Base-by-base conservation (phyloP, 2,329 filamentous ascomycete species). In the Aspergillus hiratsukae region DNA sequence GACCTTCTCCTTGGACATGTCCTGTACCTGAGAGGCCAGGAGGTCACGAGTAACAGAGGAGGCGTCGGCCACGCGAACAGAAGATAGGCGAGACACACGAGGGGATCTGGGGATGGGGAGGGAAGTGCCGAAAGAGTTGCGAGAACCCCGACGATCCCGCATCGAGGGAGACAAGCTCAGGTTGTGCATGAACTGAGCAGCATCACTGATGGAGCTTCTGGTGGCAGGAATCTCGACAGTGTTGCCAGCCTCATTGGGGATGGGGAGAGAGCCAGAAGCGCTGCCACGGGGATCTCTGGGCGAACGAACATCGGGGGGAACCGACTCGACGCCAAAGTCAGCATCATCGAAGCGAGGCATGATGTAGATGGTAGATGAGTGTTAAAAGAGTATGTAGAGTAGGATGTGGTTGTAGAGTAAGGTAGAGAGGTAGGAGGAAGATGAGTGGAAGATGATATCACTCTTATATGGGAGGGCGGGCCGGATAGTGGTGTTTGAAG, bases 91-190 rank as follows among this genome's bases (percentile, higher is more conserved):
- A 4, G 87, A 89, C 65, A 84, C 82, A 64, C 87, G 82, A 73
- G 88, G 88, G 48, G 85, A 84, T 63, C 85, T 79, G 50, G 88
- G 88, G 64, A 91, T 91, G 52, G 87, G 88, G 17, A 91, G 81
- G 21, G 87, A 82, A 50, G 86, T 80, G 60, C 88, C 88, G 69
- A 90, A 90, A 19, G 87, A 90, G 81, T 90, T 91, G 61, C 88
- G 83, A 21, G 88, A 90, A 49, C 82, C 80, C 62, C 87, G 78
- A 59, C 87, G 80, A 62, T 88, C 84, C 72, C 80, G 85, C 78
- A 84, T 84, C 7, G 87, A 90, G 17, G 87, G 87, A 14, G 82
- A 78, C 48, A 86, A 75, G 66, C 85, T 88, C 66, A 91, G 78
- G 66, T 83, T 85, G 80, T 90, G 87, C 87, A 90, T 90, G 74